Base-by-base conservation (phyloP, 148 eudicot genomes). In the Silene conica region DNA sequence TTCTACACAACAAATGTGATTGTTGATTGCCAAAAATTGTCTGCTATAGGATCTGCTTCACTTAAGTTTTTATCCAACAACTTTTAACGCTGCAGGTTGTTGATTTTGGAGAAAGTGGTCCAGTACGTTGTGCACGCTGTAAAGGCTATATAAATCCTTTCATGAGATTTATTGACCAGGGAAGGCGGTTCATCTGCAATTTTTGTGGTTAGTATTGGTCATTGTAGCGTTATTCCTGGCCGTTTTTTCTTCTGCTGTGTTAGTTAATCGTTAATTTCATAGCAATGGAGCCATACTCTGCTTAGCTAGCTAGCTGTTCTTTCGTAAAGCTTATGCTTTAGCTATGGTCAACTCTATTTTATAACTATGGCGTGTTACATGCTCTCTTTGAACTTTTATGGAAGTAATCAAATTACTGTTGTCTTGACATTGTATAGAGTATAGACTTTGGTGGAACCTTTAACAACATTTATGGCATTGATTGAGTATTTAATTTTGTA, bases 141-240 rank as follows among this genome's bases (percentile, higher is more conserved):
- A 95, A 95, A 87, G 99, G 88, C 81, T 95, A 95, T 85, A 87
- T 95, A 71, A 95, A 95, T 76, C 97, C 99, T 55, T 95, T 92
- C 82, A 84, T 95, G 97, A 95, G 83, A 83, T 95, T 95, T 72
- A 86, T 92, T 82, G 96, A 95, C 75, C 96, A 95, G 81, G 99
- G 99, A 72, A 89, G 89, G 70, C 87, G 86, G 46, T 92, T 90
- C 80, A 86, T 95, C 70, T 95, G 98, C 76, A 94, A 92, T 81
- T 81, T 95, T 21, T 95, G 99, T 73, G 99, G 97, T 92, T 81
- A 86, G 96, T 74, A 62, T 64, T 18, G 19, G 10, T 67, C 12
- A 38, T 56, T 45, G 11, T 20, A 26, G 50, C 9, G 8, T 15
- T 16, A 19, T 45, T 60, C 16, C 61, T 26, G 18, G 28, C 70